A percentile compares a stretch with the other conserved stretches of the same genome.
These are phyloP conservation scores for Sclerotinia nivalis DNA, from an alignment of 2,329 filamentous ascomycete genomes.

Conservation along the genomic window DNA sequence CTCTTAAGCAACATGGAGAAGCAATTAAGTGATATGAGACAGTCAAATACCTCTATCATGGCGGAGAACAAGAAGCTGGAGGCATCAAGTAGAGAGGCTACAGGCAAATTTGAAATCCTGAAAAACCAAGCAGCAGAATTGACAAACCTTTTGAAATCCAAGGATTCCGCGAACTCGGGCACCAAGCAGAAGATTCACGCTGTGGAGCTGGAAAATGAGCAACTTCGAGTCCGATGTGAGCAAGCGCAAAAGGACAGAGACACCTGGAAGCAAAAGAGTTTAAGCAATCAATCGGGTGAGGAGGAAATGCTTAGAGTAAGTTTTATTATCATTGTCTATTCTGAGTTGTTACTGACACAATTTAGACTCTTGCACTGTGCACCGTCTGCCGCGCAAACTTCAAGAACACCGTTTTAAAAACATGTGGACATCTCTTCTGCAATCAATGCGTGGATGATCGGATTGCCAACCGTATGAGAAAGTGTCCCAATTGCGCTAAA, in stretches of 20 bases:
- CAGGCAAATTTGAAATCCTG: conserved; percentile 68
- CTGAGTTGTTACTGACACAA: conserved; percentile 41
- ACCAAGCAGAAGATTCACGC: conserved; percentile 59
- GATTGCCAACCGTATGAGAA: conserved; percentile 84
- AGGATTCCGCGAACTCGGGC: conserved; percentile 62
- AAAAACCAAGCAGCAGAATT: conserved; percentile 77
- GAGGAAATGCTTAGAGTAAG: conserved; percentile 85
- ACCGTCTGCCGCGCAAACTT: conserved; percentile 90
- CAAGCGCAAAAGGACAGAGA: conserved; percentile 82
- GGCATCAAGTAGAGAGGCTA: conserved; percentile 67
- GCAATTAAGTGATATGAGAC: conserved; percentile 79
- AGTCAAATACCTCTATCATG: conserved; percentile 70
- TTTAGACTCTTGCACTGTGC: conserved; percentile 75
- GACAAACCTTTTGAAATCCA: conserved; percentile 70
- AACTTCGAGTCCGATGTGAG: conserved; percentile 73
- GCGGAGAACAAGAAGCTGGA: conserved; percentile 76
- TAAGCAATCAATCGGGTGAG: conserved; percentile 78
- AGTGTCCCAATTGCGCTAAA: conserved; percentile 92
- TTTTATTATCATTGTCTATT: conserved; percentile 39
- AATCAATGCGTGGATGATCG: conserved; percentile 86
- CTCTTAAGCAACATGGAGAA: conserved; percentile 86
- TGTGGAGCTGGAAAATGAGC: conserved; percentile 75
- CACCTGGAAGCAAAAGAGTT: conserved; percentile 78
- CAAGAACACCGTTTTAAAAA: conserved; percentile 91
- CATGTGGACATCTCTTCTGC: conserved; percentile 95